Evolutionary conservation across 345 rosid species (phyloP).

Genomic region (Populus alba): DNA sequence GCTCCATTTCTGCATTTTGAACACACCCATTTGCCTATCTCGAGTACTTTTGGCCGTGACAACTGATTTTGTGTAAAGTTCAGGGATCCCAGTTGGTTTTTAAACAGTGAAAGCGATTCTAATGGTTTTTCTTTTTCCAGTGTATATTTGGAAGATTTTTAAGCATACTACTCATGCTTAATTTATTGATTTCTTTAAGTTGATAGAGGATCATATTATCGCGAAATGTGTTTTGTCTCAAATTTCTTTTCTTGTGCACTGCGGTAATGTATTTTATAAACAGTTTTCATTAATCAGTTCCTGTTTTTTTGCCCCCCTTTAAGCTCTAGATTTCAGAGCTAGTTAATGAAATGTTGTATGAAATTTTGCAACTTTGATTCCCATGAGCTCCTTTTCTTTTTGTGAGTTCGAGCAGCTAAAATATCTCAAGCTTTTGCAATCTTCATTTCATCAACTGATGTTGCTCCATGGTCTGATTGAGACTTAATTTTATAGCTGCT

Average conservation of each 20-base stretch:
- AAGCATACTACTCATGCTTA: neutral
- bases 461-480: neutral
- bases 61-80: neutral
- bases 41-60: neutral
- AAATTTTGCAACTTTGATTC: conserved; percentile 15
- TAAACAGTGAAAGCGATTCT: neutral
- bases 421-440: conserved; percentile 1
- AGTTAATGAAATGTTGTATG: conserved; percentile 15
- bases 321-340: conserved; percentile 23
- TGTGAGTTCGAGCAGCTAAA: conserved; percentile 2
- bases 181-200: neutral
- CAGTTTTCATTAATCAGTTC: neutral
- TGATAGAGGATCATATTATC: neutral
- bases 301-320: neutral
- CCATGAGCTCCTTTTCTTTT: neutral
- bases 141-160: conserved; percentile 5
- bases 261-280: neutral
- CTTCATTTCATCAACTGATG: neutral
- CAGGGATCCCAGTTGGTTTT: neutral
- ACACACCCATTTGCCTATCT: neutral
- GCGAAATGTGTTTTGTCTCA: neutral
- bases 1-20: neutral
- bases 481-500: conserved; percentile 14
- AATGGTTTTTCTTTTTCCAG: neutral
- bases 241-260: neutral